Evolutionary conservation across 306 rosid genomes (phyloP), one percentile per base, ranked within the genome.

Genomic region (Quercus dentata): DNA sequence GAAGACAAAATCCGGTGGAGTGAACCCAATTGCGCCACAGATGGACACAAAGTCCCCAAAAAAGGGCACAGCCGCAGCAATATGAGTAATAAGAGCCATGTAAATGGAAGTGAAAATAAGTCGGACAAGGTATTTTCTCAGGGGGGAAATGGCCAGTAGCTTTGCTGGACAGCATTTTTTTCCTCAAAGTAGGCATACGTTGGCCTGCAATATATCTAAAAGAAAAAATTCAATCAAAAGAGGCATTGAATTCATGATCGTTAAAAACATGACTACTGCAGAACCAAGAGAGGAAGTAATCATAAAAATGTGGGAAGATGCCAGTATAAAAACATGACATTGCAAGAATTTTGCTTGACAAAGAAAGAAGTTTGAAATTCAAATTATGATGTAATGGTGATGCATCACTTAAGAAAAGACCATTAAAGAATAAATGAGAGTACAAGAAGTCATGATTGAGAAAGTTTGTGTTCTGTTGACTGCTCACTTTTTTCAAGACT

Each of bases 161-260:
- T 86, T 86, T 84, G 67, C 23, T 81, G 52, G 86, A 74, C 70
- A n/a, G 12, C 31, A 78, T 77, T 54, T 61, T 86, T 86, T 75
- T 88, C 91, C 72, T 92, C 93, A 35, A 92, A 86, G 74, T 76
- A 90, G 41, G 90, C 88, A 80, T 90, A 92, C 41, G 92, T 92
- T 82, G 94, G 94, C 87, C 97, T 90, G 88, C 91, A 90, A 41
- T 92, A 92, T 69, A 92, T 92, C 94, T 90, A 81, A 65, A 75
- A 74, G 75, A 73, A 71, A 49, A 74, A 72, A 73, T 20, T 55
- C 46, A 28, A 78, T 80, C 56, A 80, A 74, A 54, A 71, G 61
- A 25, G 31, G 46, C 11, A 61, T 56, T 20, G 69, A 62, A 51
- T 38, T 8, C 52, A 4, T 25, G 62, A 14, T 71, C 14, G 1